phyloP scores from a whole-genome alignment of 768 basidiomycete species.

The Lactarius vividus region DNA sequence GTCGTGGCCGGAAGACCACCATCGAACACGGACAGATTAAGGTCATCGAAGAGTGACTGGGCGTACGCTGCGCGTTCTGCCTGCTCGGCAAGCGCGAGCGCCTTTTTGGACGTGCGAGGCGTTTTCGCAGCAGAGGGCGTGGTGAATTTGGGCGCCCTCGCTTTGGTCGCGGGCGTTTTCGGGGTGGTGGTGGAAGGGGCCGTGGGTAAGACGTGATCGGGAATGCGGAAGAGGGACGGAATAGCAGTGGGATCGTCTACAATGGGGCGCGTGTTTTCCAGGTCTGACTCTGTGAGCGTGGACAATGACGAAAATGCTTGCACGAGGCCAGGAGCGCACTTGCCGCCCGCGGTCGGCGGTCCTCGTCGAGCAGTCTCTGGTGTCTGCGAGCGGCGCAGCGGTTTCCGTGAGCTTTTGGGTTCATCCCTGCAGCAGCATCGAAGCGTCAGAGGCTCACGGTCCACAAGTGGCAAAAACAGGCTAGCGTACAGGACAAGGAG shows the following conservation, averaged over 20 bases:
- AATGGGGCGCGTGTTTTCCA: not conserved
- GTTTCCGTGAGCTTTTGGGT: constrained; percentile 12
- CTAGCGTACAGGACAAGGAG: constrained; percentile 8
- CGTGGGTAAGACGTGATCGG: not conserved
- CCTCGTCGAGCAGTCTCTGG: not conserved
- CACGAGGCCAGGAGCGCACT: constrained; percentile 5
- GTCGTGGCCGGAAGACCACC: constrained; percentile 22
- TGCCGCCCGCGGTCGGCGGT: not conserved
- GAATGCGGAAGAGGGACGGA: not conserved
- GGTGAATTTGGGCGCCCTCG: constrained; percentile 3
- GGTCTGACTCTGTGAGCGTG: constrained; percentile 18
- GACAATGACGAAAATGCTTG: constrained; percentile 22
- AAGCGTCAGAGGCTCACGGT: not conserved
- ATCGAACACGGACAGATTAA: constrained; percentile 24
- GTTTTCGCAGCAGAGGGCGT: constrained; percentile 11
- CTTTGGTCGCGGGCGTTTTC: constrained; percentile 9
- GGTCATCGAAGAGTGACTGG: constrained; percentile 25
- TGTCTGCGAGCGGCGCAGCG: constrained; percentile 9
- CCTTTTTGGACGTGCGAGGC: constrained; percentile 27
- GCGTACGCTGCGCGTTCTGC: constrained; percentile 26
- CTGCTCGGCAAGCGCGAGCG: constrained; percentile 21
- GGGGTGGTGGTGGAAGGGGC: not conserved
- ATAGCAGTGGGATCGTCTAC: not conserved
- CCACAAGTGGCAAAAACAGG: not conserved
- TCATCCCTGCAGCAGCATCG: constrained; percentile 7